Conservation (phyloP, 345 rosid species). For the Eucalyptus grandis region DNA sequence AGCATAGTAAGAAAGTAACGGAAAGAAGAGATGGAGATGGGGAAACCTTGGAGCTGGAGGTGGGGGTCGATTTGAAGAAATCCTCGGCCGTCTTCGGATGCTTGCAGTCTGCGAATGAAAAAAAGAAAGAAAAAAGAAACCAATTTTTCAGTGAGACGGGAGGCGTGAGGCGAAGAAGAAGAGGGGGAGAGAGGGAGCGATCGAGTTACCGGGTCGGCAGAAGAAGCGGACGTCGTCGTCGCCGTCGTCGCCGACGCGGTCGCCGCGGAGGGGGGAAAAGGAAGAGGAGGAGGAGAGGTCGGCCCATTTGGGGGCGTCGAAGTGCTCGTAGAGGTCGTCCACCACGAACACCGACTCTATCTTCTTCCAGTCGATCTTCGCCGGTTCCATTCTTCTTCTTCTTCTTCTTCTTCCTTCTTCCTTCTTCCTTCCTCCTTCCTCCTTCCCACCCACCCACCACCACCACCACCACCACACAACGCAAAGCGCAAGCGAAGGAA, state of each 20-base stretch:
- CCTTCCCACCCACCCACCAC: not conserved
- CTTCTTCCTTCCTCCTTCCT: too few relatives aligned
- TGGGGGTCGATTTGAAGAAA: conserved; percentile 37
- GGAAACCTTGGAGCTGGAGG: conserved; percentile 7
- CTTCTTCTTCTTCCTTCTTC: not conserved
- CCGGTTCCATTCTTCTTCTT: conserved; percentile 48
- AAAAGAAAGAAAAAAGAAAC: not conserved
- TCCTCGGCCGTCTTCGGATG: conserved; percentile 83
- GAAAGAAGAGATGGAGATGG: not conserved
- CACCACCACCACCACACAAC: not conserved
- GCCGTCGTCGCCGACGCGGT: conserved; percentile 16
- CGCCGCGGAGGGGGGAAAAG: not conserved
- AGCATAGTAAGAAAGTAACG: not conserved
- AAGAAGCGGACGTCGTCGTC: conserved; percentile 68
- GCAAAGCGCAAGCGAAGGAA: not conserved
- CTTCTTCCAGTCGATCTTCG: conserved; percentile 86
- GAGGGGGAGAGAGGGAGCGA: not conserved
- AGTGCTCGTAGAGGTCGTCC: conserved; percentile 66
- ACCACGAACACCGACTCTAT: conserved; percentile 61
- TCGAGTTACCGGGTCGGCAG: conserved; percentile 61
- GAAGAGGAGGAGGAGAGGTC: conserved; percentile 45
- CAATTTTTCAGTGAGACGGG: not conserved
- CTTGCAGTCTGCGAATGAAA: conserved; percentile 43
- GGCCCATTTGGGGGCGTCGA: conserved; percentile 82
- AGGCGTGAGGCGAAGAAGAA: not conserved